Conservation (phyloP, 2,329 filamentous ascomycete genomes). For the Botrytis fabae region DNA sequence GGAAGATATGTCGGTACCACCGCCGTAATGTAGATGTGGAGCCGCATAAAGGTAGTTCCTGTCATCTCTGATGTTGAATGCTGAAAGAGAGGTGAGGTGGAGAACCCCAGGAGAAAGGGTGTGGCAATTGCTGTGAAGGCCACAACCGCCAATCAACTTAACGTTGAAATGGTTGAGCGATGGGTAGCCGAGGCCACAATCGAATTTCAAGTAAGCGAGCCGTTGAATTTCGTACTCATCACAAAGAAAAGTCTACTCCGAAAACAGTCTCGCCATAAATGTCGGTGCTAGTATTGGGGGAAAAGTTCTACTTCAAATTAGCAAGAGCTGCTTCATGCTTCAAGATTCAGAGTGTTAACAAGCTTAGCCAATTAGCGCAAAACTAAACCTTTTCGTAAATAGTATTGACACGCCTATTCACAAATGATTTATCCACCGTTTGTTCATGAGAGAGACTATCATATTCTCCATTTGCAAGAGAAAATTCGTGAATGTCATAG, state of each 20-base stretch:
- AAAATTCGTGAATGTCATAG: neutral
- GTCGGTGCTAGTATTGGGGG: neutral
- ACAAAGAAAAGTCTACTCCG: neutral
- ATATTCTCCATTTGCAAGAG: neutral
- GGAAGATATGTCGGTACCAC: neutral
- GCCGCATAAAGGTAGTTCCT: neutral
- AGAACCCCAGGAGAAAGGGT: neutral
- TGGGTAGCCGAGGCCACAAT: neutral
- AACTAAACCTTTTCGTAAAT: neutral
- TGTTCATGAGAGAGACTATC: neutral
- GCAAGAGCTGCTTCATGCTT: neutral
- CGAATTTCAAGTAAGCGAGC: neutral
- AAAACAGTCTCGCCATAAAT: neutral
- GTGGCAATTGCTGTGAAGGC: neutral
- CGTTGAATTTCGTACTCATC: neutral
- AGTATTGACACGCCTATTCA: neutral
- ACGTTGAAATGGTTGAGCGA: neutral
- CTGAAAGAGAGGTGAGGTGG: neutral
- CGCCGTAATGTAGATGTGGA: neutral
- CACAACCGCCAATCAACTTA: neutral
- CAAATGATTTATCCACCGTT: neutral
- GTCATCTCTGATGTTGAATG: neutral
- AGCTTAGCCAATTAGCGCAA: neutral
- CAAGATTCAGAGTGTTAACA: neutral
- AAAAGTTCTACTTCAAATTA: neutral